Evolutionary conservation across 139 green algal genomes (phyloP), one percentile per base, ranked within the genome.

Genomic region (Tetratostichococcus sp.): DNA sequence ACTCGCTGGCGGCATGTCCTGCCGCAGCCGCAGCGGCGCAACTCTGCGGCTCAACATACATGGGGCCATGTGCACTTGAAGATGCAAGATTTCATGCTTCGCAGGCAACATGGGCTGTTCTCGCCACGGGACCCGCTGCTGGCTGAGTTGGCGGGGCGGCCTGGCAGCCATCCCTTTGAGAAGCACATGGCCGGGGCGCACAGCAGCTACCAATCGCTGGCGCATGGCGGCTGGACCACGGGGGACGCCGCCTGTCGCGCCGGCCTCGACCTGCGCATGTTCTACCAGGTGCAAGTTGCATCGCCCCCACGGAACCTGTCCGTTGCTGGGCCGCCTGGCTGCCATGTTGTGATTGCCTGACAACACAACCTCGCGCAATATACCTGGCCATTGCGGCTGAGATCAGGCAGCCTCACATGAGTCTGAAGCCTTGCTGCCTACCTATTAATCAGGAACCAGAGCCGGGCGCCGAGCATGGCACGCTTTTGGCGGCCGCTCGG

Each of bases 191-290:
- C 82, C 1, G 79, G 79, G 16, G 23, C 31, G 19, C 2, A 35
- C 25, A 33, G 58, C 2, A 35, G 68, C 14, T 78, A 83, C 43
- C 35, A 86, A 69, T 14, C 43, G 31, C 66, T 86, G 0, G 50
- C 62, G 0, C 23, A 33, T 1, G 82, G 82, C 16, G 80, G 82
- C 50, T 87, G 82, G 82, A 67, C 68, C 32, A 81, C 76, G 2
- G 82, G 82, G 4, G 43, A 83, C 28, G 69, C 50, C 22, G 73
- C 79, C 28, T 76, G 71, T 1, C 70, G 50, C 0, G 25, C 31
- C 17, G 82, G 82, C 39, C 57, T 87, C 23, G 82, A 87, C 66
- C 69, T 87, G 25, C 77, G 82, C 25, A 50, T 87, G 28, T 87
- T 87, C 42, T 87, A 87, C 39, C 35, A 79, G 72, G 77, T 75